Evolutionary conservation across 179 eudicot genomes (phyloP).

Genomic region (Silene noctiflora): DNA sequence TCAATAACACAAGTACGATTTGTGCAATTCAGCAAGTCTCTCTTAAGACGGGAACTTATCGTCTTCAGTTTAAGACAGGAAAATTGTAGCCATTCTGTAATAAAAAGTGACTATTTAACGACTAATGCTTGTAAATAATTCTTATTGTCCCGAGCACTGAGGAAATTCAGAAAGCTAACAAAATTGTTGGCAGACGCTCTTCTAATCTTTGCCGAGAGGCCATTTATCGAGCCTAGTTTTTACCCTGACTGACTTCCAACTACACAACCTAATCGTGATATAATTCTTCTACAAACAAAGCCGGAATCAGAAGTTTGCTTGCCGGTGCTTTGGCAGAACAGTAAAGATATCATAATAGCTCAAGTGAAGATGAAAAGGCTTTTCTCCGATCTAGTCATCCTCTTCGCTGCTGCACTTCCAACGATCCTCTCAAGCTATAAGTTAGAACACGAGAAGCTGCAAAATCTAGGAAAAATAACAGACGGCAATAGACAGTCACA

Average conservation of each 20-base stretch:
- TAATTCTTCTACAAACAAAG: background rate
- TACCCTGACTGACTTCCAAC: background rate
- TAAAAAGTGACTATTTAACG: too few relatives aligned
- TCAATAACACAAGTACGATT: background rate
- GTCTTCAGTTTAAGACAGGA: too few relatives aligned
- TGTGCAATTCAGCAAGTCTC: too few relatives aligned
- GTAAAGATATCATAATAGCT: background rate
- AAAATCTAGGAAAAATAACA: too few relatives aligned
- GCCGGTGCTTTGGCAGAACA: background rate
- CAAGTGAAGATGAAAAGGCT: slow-evolving; percentile 58
- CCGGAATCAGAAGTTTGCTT: background rate
- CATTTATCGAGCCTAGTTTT: background rate
- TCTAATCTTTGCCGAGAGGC: too few relatives aligned
- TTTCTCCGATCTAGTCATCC: slow-evolving; percentile 72
- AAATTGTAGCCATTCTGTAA: too few relatives aligned
- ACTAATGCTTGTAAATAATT: too few relatives aligned
- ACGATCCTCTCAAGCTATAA: too few relatives aligned
- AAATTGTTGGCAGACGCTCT: background rate
- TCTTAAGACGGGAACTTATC: too few relatives aligned
- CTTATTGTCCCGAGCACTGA: too few relatives aligned
- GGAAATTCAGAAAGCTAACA: background rate
- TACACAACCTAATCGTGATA: background rate
- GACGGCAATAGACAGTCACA: too few relatives aligned
- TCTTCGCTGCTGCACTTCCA: slow-evolving; percentile 21
- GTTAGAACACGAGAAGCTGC: too few relatives aligned